A percentile compares a stretch with the other conserved stretches of the same genome.
These are phyloP conservation scores for Leccinum pellstonianum DNA, from an alignment of 768 basidiomycete genomes.

Conservation along the genomic window DNA sequence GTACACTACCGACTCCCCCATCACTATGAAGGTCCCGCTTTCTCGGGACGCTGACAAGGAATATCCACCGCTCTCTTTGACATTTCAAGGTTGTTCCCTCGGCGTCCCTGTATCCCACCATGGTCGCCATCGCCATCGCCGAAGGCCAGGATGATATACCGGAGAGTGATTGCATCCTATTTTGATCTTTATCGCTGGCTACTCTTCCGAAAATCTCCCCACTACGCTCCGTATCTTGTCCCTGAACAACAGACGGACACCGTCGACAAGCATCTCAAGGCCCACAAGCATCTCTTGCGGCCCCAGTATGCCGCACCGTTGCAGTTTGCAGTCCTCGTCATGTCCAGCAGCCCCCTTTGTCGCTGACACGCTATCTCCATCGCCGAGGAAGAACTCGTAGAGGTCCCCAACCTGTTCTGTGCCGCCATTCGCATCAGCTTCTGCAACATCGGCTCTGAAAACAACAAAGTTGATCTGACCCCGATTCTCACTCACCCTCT, in stretches of 20 bases:
- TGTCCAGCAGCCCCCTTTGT: conserved; percentile 32
- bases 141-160: conserved; percentile 34
- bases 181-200: conserved; percentile 42
- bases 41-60: too few relatives aligned
- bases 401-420: conserved; percentile 43
- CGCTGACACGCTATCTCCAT: conserved; percentile 39
- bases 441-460: conserved; percentile 43
- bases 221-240: conserved; percentile 56
- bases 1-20: too few relatives aligned
- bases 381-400: conserved; percentile 52
- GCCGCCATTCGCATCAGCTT: conserved; percentile 47
- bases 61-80: conserved; percentile 35
- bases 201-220: conserved; percentile 50
- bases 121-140: conserved; percentile 37
- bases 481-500: conserved; percentile 45
- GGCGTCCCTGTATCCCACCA: conserved; percentile 41
- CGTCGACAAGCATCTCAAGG: conserved; percentile 44
- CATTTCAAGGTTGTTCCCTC: conserved; percentile 53
- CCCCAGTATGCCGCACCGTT: conserved; percentile 50
- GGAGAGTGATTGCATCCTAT: conserved; percentile 33
- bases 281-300: conserved; percentile 56
- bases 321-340: conserved; percentile 43
- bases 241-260: conserved; percentile 33
- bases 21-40: too few relatives aligned
- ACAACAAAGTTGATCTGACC: conserved; percentile 40